Percentiles rank a stretch among this genome's conserved stretches.
phyloP scores from a whole-genome alignment of 495 filamentous ascomycete species.

The Penicillium parvum region DNA sequence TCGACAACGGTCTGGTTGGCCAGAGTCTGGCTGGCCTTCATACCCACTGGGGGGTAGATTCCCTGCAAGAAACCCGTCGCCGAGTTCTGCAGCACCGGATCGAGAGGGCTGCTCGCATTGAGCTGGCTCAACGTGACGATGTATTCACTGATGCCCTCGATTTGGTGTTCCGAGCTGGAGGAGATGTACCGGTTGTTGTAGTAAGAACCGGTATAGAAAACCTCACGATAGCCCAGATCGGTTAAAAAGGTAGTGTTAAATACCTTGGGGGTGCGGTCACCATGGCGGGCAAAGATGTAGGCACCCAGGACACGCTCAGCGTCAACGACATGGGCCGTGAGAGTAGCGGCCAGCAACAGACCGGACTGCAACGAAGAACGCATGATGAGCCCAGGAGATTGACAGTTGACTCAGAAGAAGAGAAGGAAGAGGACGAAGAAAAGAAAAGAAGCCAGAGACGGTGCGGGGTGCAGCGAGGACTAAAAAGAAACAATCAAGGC shows the following conservation, averaged over 20 bases:
- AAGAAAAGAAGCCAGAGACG: not conserved
- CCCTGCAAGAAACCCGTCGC: constrained; percentile 57
- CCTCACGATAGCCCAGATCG: constrained; percentile 56
- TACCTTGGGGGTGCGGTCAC: constrained; percentile 57
- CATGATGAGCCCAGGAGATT: too few relatives aligned
- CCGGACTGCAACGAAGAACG: constrained; percentile 27
- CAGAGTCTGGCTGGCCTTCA: constrained; percentile 35
- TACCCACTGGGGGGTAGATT: constrained; percentile 57
- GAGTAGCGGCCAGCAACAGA: constrained; percentile 29
- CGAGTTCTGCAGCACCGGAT: constrained; percentile 59
- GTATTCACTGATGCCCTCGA: constrained; percentile 53
- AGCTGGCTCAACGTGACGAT: constrained; percentile 57
- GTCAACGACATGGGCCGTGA: constrained; percentile 34
- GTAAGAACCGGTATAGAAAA: constrained; percentile 57
- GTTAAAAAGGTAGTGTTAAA: constrained; percentile 52
- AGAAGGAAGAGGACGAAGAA: not conserved
- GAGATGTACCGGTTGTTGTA: constrained; percentile 59
- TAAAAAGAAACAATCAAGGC: too few relatives aligned
- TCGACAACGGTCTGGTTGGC: constrained; percentile 49
- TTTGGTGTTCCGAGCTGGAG: constrained; percentile 43
- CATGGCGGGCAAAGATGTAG: constrained; percentile 62
- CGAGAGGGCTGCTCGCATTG: constrained; percentile 50
- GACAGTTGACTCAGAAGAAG: not conserved
- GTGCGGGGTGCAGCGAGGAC: too few relatives aligned
- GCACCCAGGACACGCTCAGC: constrained; percentile 59